Base-by-base conservation (phyloP, 495 filamentous ascomycete species). In the Neurospora sp. region DNA sequence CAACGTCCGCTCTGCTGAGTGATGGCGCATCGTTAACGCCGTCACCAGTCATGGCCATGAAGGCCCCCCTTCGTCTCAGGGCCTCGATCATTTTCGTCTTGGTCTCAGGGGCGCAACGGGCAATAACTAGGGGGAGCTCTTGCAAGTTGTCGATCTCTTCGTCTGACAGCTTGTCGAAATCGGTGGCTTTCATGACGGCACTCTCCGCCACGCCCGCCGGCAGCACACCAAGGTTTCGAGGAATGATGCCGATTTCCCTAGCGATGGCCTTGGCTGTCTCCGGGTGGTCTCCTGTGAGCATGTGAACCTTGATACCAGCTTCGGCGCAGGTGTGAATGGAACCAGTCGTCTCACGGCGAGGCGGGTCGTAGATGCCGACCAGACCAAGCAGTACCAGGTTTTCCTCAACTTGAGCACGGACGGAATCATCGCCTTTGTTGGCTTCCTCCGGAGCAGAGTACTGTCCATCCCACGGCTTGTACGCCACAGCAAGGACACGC, bases 11-110 rank as follows among this genome's bases (percentile, higher is more conserved):
- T 31, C 88, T 84, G 73, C 90, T 91, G 38, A 96, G 83, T 12
- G 91, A 91, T 0, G 93, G 93, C 1, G 92, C 91, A 74, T 96
- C 93, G 75, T 96, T 96, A 69, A 96, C 93, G 6, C 93, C 93
- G 77, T 96, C 93, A 16, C 93, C 88, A 7, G 87, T 90, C 87
- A 90, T 90, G 69, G 86, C 87, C 81, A 87, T 88, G 75, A 85
- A 91, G 27, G 82, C 79, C 5, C 85, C 80, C 3, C 91, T 86
- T 41, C 90, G 86, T 71, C 90, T 88, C 12, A 93, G 84, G 12
- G 89, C 88, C 73, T 90, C 88, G 39, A 94, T 89, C 86, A 92
- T 90, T 53, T 86, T 86, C 0, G 86, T 86, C 82, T 92, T 92
- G 14, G 90, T 91, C 75, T 89, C 82, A 2, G 90, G 90, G 1